These are phyloP conservation scores for Leonotis leonurus DNA, from an alignment of 257 asterid species.

Conservation along the genomic window DNA sequence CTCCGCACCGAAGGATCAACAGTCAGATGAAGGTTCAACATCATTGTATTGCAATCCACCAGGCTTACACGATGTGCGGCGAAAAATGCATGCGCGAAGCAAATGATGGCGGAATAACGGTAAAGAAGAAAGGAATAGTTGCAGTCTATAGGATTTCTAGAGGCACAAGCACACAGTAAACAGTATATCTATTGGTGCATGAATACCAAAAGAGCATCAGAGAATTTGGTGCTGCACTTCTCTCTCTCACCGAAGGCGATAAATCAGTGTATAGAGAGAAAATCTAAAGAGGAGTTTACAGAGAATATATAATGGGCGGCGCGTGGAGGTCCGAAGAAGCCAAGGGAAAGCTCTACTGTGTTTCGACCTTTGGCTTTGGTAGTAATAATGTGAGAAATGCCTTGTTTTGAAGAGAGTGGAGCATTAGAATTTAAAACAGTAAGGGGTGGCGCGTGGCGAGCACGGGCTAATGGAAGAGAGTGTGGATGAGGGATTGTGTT, in stretches of 20 bases:
- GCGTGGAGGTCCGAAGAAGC: background rate
- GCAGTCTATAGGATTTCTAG: slow-evolving; percentile 8
- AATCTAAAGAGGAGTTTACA: slow-evolving; percentile 18
- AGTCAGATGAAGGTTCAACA: slow-evolving; percentile 65
- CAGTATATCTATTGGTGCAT: slow-evolving; percentile 19
- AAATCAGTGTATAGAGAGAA: slow-evolving; percentile 20
- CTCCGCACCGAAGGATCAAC: slow-evolving; percentile 31
- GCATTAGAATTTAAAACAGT: background rate
- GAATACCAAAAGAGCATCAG: slow-evolving; percentile 14
- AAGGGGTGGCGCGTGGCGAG: slow-evolving; percentile 17
- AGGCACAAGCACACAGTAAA: slow-evolving; percentile 12
- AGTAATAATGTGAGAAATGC: too few relatives aligned
- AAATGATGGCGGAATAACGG: slow-evolving; percentile 20
- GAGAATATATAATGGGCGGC: slow-evolving; percentile 10
- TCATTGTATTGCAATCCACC: slow-evolving; percentile 14
- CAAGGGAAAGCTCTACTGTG: background rate
- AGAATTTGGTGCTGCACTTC: slow-evolving; percentile 17
- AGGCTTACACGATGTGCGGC: slow-evolving; percentile 3
- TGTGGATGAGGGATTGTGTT: background rate
- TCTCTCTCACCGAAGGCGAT: slow-evolving; percentile 4
- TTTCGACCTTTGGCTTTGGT: background rate
- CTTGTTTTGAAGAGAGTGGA: background rate
- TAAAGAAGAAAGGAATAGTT: slow-evolving; percentile 43
- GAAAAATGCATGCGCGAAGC: slow-evolving; percentile 22
- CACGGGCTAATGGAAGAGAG: background rate